These are phyloP conservation scores for Xylaria venustula DNA, from an alignment of 495 filamentous ascomycete genomes.

Conservation along the genomic window DNA sequence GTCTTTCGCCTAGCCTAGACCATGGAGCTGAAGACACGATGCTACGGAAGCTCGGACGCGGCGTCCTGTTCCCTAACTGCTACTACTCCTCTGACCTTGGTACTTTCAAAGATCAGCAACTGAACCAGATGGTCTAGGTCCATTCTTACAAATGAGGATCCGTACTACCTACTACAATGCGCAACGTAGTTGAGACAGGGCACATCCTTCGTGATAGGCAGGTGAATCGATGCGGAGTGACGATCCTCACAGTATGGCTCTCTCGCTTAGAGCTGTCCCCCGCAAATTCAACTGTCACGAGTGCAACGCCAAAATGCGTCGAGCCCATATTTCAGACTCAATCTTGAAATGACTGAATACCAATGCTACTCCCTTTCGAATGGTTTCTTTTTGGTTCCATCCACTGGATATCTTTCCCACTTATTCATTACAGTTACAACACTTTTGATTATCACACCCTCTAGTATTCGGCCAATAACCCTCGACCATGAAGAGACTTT, in stretches of 20 bases:
- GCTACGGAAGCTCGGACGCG: not conserved
- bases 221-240: not conserved
- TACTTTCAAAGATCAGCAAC: not conserved
- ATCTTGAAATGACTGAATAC: constrained; percentile 5
- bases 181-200: not conserved
- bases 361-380: not conserved
- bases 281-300: constrained; percentile 10
- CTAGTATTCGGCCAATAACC: not conserved
- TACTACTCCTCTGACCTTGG: not conserved
- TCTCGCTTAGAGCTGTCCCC: constrained; percentile 10
- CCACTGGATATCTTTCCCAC: not conserved
- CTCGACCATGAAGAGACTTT: not conserved
- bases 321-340: constrained; percentile 8
- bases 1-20: not conserved
- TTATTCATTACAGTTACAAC: not conserved
- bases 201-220: constrained; percentile 5
- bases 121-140: not conserved
- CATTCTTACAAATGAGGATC: not conserved
- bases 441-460: not conserved
- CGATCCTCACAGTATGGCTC: constrained; percentile 2
- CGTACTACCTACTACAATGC: not conserved
- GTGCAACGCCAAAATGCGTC: constrained; percentile 7
- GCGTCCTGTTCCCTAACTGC: constrained; percentile 1
- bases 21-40: not conserved
- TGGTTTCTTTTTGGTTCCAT: not conserved